Evolutionary conservation across 129 eudicot species (phyloP), one percentile per base, ranked within the genome.

Genomic region (Helichrysum umbraculigerum): DNA sequence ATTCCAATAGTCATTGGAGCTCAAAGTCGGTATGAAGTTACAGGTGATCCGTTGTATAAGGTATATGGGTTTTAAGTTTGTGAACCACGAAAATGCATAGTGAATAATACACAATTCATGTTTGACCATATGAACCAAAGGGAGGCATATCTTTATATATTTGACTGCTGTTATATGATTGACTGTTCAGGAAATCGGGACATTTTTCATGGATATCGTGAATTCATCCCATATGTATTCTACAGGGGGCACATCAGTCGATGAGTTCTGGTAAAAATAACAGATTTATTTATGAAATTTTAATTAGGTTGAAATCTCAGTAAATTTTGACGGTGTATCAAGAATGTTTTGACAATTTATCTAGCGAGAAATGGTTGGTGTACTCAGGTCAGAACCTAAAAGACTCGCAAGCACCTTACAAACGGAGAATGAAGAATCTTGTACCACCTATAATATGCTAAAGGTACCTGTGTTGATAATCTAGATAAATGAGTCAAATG

Each of bases 361-460:
- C 41, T 52, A 66, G 35, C 74, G 2, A 78, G 32, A 37, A 58
- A 42, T 58, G 29, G 16, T 58, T 78, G 19, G 67, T 17, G 42
- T 66, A 62, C 22, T 67, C 90, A 90, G 98, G 97, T 56, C 75
- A 42, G 89, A 93, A 28, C 97, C 98, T 61, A 93, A 90, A 70
- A 80, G 98, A 74, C 71, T 90, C 71, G 98, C 86, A 74, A 86
- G 60, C 77, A 79, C 87, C 64, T 78, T 90, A 70, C 57, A 61
- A 32, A 82, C 91, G 4, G 97, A 93, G 85, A 87, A 82, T 30
- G 91, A 87, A 87, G 98, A 93, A 80, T 93, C 97, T 41, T 93
- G 98, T 75, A 88, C 98, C 51, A 93, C 97, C n/a, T 90, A 90
- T 81, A 93, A 93, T 82, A 93, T 93, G 98, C 85, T 93, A 72